A percentile compares a stretch with the other conserved stretches of the same genome.
phyloP scores from a whole-genome alignment of 148 eudicot genomes.

The Beta vulgaris region DNA sequence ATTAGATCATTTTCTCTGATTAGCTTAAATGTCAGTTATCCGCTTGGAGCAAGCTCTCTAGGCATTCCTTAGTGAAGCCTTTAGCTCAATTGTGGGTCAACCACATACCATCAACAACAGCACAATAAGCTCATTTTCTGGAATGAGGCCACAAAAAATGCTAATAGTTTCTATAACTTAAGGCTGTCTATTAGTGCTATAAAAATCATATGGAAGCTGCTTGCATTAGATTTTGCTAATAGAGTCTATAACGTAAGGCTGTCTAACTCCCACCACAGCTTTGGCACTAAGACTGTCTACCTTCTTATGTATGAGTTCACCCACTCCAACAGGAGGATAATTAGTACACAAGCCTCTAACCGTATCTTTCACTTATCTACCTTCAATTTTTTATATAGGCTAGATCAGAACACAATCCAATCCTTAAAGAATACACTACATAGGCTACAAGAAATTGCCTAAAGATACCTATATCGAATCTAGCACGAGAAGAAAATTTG shows the following conservation, averaged over 20 bases:
- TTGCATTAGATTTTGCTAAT: background rate
- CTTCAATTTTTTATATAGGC: no score
- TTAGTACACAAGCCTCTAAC: no score
- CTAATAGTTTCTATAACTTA: background rate
- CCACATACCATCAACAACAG: background rate
- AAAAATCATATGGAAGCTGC: background rate
- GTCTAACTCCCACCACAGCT: slow-evolving; percentile 24
- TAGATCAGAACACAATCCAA: no score
- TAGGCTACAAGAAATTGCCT: no score
- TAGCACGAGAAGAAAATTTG: no score
- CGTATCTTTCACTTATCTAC: no score
- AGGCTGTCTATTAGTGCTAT: background rate
- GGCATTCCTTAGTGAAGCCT: background rate
- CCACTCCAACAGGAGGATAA: slow-evolving; percentile 16
- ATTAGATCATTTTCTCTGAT: no score
- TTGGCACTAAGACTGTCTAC: slow-evolving; percentile 33
- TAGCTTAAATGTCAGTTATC: background rate
- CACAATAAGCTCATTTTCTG: no score
- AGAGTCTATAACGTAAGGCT: no score
- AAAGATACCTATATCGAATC: no score
- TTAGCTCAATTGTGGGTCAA: background rate
- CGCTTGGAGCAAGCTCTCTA: background rate
- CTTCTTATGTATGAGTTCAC: slow-evolving; percentile 39
- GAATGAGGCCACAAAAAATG: background rate
- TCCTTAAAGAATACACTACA: no score